phyloP scores from a whole-genome alignment of 306 rosid genomes.

The Citrullus colocynthis region DNA sequence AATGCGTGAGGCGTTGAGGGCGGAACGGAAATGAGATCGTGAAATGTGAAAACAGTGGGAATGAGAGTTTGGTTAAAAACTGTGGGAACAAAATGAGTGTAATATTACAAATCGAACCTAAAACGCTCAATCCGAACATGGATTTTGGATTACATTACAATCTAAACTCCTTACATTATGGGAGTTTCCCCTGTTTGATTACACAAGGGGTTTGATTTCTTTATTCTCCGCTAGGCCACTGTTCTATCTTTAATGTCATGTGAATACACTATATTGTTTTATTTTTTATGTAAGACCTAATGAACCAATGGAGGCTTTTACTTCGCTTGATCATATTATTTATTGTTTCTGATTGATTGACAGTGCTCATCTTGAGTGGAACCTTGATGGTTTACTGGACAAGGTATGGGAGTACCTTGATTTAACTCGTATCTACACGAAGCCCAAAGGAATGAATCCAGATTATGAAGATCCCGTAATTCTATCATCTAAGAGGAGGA shows the following conservation, averaged over 20 bases:
- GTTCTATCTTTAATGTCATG: background rate
- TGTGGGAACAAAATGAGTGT: too few species aligned
- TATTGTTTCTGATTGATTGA: conserved; percentile 18
- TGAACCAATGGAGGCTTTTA: background rate
- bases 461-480: conserved; percentile 98
- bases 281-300: background rate
- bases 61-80: too few species aligned
- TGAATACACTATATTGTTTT: background rate
- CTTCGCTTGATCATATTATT: conserved; percentile 6
- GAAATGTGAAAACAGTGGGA: too few species aligned
- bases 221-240: too few species aligned
- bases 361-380: conserved; percentile 98
- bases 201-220: too few species aligned
- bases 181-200: too few species aligned
- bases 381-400: conserved; percentile 92
- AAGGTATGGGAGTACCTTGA: conserved; percentile 84
- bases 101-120: too few species aligned
- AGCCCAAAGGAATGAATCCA: conserved; percentile 98
- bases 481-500: conserved; percentile 72
- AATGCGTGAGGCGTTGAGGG: too few species aligned
- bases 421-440: conserved; percentile 90
- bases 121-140: too few species aligned
- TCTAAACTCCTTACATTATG: too few species aligned
- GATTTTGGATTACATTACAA: too few species aligned
- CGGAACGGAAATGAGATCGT: too few species aligned